Evolutionary conservation across 139 green algal genomes (phyloP).

Genomic region (Chlamydomonas schloesseri): DNA sequence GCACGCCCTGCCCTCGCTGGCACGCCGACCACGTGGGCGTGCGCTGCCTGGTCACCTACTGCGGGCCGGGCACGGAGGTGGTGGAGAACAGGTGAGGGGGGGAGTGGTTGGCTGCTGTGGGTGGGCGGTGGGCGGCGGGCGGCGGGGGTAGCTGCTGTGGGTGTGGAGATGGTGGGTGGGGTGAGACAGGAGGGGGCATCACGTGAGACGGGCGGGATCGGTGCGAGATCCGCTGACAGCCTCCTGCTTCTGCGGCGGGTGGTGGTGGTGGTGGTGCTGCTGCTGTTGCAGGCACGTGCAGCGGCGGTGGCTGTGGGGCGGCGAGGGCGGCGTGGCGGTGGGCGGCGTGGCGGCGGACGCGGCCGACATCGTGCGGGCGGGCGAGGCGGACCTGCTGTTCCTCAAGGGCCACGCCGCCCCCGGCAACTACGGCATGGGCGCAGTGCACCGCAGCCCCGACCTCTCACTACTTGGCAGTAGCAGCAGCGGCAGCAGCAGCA

Average conservation of each 20-base stretch:
- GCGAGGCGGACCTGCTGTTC: conserved; percentile 47
- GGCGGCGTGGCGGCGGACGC: conserved; percentile 27
- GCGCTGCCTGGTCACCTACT: conserved; percentile 57
- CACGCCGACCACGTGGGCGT: conserved; percentile 63
- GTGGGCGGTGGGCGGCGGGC: no score
- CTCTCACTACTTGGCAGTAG: no score
- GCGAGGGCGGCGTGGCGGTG: conserved; percentile 33
- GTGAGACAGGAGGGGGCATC: no score
- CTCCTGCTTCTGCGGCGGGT: no score
- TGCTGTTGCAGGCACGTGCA: conserved; percentile 50
- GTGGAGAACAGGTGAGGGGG: conserved; percentile 55
- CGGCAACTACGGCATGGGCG: conserved; percentile 45
- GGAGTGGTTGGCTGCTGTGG: no score
- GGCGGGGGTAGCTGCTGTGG: no score
- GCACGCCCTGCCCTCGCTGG: conserved; percentile 55
- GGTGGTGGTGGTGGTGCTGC: no score
- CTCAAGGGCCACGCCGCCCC: conserved; percentile 55
- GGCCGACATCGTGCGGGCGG: conserved; percentile 34
- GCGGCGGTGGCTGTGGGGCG: conserved; percentile 16
- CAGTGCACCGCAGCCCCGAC: conserved; percentile 41
- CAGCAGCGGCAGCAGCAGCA: no score
- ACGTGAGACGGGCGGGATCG: no score
- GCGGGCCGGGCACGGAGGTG: conserved; percentile 53
- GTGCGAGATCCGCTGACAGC: no score
- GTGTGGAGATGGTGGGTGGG: no score